Conservation (phyloP, 164 flowering plant genomes). For the Vitis rupestris region DNA sequence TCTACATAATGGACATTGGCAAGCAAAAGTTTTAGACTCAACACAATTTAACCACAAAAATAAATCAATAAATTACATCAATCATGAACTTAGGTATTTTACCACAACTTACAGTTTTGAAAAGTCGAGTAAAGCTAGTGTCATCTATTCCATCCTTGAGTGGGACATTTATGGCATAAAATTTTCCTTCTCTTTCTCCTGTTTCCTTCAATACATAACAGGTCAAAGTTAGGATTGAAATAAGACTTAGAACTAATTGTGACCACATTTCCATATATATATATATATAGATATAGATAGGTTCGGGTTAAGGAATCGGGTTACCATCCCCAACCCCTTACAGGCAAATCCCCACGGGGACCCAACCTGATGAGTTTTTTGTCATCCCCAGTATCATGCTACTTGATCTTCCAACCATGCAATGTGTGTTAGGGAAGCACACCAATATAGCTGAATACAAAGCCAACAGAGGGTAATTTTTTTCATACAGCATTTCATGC, state of each 20-base stretch:
- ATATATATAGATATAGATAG: too few species aligned
- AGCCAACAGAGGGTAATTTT: too few species aligned
- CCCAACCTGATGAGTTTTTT: too few species aligned
- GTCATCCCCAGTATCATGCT: too few species aligned
- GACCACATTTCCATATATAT: neutral
- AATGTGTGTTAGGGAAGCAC: too few species aligned
- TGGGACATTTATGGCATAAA: constrained; percentile 94
- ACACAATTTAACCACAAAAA: constrained; percentile 8
- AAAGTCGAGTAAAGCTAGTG: constrained; percentile 80
- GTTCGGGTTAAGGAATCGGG: too few species aligned
- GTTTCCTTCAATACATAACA: constrained; percentile 62
- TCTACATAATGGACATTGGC: constrained; percentile 36
- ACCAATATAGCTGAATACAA: too few species aligned
- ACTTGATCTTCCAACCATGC: too few species aligned
- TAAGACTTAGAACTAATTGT: neutral
- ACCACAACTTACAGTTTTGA: constrained; percentile 70
- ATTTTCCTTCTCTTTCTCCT: constrained; percentile 97
- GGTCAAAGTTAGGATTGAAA: neutral
- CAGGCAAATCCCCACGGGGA: too few species aligned
- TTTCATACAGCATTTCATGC: too few species aligned
- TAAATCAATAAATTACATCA: neutral
- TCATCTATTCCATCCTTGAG: constrained; percentile 98
- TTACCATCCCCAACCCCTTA: too few species aligned
- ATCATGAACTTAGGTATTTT: too few species aligned
- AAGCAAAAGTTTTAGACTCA: constrained; percentile 7